Conservation (phyloP, 495 filamentous ascomycete genomes). For the Hypoxylon trugodes region DNA sequence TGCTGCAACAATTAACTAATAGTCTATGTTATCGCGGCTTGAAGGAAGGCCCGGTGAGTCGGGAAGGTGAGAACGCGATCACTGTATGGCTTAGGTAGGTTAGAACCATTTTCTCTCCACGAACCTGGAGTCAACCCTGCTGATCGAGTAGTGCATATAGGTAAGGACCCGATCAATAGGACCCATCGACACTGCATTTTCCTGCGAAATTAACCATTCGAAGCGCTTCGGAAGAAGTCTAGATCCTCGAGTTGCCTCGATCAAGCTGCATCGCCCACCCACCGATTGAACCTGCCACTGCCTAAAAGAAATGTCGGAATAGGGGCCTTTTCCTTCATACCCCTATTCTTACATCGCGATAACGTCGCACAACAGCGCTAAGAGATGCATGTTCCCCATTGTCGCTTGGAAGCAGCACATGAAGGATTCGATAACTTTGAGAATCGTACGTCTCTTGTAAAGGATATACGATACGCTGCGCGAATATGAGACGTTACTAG, state of each 20-base stretch:
- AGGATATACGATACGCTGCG: not conserved
- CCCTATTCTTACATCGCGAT: not conserved
- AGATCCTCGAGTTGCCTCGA: not conserved
- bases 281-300: not conserved
- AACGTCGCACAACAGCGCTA: conserved; percentile 5
- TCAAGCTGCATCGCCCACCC: not conserved
- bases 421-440: not conserved
- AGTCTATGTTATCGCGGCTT: conserved; percentile 3
- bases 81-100: not conserved
- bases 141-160: conserved; percentile 5
- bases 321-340: not conserved
- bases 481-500: not conserved
- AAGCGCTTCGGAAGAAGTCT: not conserved
- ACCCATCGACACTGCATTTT: not conserved
- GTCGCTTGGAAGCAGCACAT: not conserved
- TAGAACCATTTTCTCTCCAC: not conserved
- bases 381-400: not conserved
- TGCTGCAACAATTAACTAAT: conserved; percentile 1
- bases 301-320: not conserved
- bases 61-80: not conserved
- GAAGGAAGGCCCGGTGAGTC: not conserved
- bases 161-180: conserved; percentile 22
- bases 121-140: not conserved
- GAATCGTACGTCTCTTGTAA: not conserved
- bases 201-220: not conserved